Evolutionary conservation across 805 yeast species (phyloP).

Genomic region (Vanderwaltozyma tropicalis): DNA sequence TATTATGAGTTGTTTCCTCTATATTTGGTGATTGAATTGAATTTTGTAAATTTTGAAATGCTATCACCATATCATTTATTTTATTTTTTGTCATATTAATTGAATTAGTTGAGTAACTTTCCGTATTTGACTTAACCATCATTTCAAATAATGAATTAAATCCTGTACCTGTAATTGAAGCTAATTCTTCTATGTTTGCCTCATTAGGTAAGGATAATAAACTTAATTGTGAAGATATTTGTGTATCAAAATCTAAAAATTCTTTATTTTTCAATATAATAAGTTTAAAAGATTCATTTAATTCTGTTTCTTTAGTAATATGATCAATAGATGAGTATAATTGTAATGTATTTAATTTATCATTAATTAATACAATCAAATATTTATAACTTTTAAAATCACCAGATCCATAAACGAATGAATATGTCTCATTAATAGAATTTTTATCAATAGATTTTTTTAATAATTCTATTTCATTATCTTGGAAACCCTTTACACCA

Average conservation of each 20-base stretch:
- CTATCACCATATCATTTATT: constrained; percentile 54
- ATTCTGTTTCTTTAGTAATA: not conserved
- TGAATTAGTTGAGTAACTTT: constrained; percentile 21
- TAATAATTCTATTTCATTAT: not conserved
- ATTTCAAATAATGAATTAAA: constrained; percentile 62
- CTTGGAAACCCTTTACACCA: not conserved
- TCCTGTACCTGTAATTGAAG: constrained; percentile 51
- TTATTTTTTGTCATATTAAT: constrained; percentile 46
- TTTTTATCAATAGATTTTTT: not conserved
- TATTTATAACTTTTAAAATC: not conserved
- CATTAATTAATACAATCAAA: not conserved
- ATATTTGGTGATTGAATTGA: constrained; percentile 62
- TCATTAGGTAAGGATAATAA: constrained; percentile 28
- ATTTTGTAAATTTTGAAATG: constrained; percentile 59
- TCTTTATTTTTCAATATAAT: constrained; percentile 38
- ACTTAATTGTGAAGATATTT: constrained; percentile 29
- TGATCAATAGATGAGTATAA: not conserved
- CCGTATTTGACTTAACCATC: constrained; percentile 11
- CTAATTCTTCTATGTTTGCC: constrained; percentile 38
- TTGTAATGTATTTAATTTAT: too few relatives aligned
- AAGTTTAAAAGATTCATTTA: constrained; percentile 7
- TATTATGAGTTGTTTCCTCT: constrained; percentile 37
- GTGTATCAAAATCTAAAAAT: constrained; percentile 9
- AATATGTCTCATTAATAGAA: not conserved
- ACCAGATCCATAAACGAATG: not conserved